Evolutionary conservation across 257 asterid species (phyloP).

Genomic region (Solanum okadae): DNA sequence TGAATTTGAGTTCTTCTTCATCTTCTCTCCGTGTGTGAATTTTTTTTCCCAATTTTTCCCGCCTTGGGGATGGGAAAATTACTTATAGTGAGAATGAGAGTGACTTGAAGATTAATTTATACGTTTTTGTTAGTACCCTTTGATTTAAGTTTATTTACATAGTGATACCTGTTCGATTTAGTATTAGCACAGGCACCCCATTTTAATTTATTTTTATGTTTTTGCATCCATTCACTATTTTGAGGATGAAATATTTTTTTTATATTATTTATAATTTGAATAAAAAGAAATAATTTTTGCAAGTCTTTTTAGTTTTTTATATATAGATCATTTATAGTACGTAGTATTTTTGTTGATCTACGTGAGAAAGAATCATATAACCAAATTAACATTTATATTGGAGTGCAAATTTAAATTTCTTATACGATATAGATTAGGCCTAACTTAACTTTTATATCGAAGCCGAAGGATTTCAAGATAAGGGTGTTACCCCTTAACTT

Average conservation of each 20-base stretch:
- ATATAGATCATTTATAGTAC: neutral
- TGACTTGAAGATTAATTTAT: neutral
- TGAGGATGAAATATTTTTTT: neutral
- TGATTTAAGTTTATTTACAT: neutral
- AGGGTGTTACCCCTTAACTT: neutral
- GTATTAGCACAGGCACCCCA: neutral
- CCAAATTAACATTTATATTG: neutral
- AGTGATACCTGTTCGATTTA: neutral
- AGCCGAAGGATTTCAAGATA: neutral
- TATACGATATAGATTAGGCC: neutral
- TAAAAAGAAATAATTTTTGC: too few species aligned
- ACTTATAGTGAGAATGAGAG: neutral
- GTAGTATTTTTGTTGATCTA: neutral
- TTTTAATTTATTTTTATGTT: neutral
- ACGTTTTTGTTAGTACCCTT: neutral
- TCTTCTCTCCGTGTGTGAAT: slow-evolving; percentile 7
- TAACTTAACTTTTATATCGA: neutral
- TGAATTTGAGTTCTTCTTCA: slow-evolving; percentile 20
- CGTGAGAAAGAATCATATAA: neutral
- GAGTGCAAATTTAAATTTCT: neutral
- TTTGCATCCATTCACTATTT: neutral
- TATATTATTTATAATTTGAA: neutral
- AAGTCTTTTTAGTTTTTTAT: neutral
- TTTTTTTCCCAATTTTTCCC: slow-evolving; percentile 19
- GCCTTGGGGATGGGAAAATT: slow-evolving; percentile 5